Conservation (phyloP, 78 protist genomes). For the Dictyostelium discoideum region dicty_2.7 NC_007088.5:5297001-5297500, state of each 20-base stretch:
- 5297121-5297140: slow-evolving; percentile 70
- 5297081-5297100: slow-evolving; percentile 65
- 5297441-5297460: slow-evolving; percentile 61
- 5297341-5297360: slow-evolving; percentile 57
- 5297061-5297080: slow-evolving; percentile 38
- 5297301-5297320: slow-evolving; percentile 74
- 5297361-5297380: slow-evolving; percentile 38
- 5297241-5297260: slow-evolving; percentile 61
- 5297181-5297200: neutral
- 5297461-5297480: slow-evolving; percentile 53
- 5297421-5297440: slow-evolving; percentile 38
- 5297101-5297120: slow-evolving; percentile 71
- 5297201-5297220: slow-evolving; percentile 23
- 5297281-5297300: slow-evolving; percentile 20
- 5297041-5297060: neutral
- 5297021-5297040: slow-evolving; percentile 67
- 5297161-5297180: slow-evolving; percentile 60
- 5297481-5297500: slow-evolving; percentile 67
- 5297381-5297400: slow-evolving; percentile 47
- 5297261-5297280: slow-evolving; percentile 1
- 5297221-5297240: slow-evolving; percentile 56
- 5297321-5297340: slow-evolving; percentile 57
- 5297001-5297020: slow-evolving; percentile 4
- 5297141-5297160: slow-evolving; percentile 69
- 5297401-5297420: slow-evolving; percentile 53